Base-by-base conservation (phyloP, 2,329 filamentous ascomycete genomes). In the Pseudogymnoascus sp. region DNA sequence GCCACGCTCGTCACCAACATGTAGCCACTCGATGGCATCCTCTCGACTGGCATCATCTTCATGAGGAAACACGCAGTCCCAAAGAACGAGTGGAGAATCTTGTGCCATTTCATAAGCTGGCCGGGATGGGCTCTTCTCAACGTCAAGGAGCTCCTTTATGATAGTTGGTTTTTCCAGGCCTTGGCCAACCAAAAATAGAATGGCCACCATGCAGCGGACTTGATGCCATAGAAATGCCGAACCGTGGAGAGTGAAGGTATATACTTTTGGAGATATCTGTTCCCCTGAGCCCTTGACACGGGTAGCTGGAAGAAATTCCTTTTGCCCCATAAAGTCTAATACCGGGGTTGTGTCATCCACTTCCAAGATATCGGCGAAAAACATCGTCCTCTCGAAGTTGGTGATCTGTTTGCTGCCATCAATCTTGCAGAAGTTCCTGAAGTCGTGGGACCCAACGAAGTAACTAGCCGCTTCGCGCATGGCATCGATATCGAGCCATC, bases 181-280 rank as follows among this genome's bases (percentile, higher is more conserved):
- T 75, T 99, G 94, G 28, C 90, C 94, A 7, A 97, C 86, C 9
- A 94, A 79, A 77, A 99, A 97, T n/a, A 99, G 78, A 6, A 97
- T 79, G 14, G 87, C 85, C n/a, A 95, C 86, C 84, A 99, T 92
- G 77, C 93, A 90, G 22, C 94, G 86, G 67, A 99, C 95, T 76
- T 99, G 94, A 76, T 99, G 94, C 94, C 94, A 99, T 54, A 99
- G 77, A 74, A 99, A 99, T 1, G 92, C 94, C 6, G 89, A 92
- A 18, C 94, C 94, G 67, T 92, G 86, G 39, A 99, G 86, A 62
- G 88, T 87, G 74, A 99, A 95, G 64, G 88, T 87, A 76, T 95
- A 97, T 12, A 97, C 82, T 70, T 90, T 89, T 6, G 86, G 71
- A 14, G 60, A 58, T 25, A 59, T 47, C 63, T 64, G 18, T 67